Base-by-base conservation (phyloP, 257 asterid genomes). In the Asclepias syriaca region DNA sequence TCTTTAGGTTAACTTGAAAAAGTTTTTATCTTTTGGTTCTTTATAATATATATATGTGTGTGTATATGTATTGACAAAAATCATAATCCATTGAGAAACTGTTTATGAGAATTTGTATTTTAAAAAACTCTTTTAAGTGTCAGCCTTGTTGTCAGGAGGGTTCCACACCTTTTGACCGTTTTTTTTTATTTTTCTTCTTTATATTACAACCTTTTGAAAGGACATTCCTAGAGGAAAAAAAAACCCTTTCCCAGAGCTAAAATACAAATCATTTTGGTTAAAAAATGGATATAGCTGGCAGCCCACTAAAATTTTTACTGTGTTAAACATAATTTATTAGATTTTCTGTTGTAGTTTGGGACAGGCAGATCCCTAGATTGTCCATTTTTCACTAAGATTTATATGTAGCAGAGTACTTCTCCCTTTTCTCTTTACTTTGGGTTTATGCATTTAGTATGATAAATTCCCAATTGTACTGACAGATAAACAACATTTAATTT, bases 91-190 rank as follows among this genome's bases (percentile, higher is more conserved):
- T 43, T 59, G 61, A 74, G 45, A 79, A 45, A 64, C 64, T 65
- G 49, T 85, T 66, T 27, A 67, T 55, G 39, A 29, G 45, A 61
- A 57, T 63, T 71, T 39, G 51, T 34, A 5, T 18, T 50, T 53
- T 50, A 16, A 32, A 21, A 22, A 40, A 40, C 45, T 40, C 45
- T 29, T 77, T 80, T 54, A 50, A 53, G 24, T 66, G 71, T 75
- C 76, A 73, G 70, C 22, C 48, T 50, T 82, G 24, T 43, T 82
- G 87, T 82, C 87, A 82, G 87, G 54, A 48, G 57, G 80, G 75
- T 72, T 70, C 76, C 77, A 63, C 80, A 45, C 67, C 82, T 81
- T 84, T 86, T 77, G 82, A 77, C 84, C 77, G 71, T 80, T 75
- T 40, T 40, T 40, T 0, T 40, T 40, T 39, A n/a, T 39, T 39